Conservation (phyloP, 306 rosid genomes). For the Cucurbita pepo region DNA sequence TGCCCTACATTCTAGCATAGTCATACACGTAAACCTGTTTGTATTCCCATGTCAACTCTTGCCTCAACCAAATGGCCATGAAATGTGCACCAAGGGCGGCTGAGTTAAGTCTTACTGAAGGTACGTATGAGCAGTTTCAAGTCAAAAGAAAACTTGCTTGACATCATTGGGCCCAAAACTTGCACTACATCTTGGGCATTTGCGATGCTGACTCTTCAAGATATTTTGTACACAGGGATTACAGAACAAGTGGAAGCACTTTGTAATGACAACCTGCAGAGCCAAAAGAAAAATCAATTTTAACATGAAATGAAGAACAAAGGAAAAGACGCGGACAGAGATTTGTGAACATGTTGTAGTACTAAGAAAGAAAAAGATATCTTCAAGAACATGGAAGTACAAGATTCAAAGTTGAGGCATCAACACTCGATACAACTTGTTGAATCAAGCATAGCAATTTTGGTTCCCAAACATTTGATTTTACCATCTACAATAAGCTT, state of each 20-base stretch:
- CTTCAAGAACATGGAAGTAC: neutral
- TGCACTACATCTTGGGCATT: conserved; percentile 70
- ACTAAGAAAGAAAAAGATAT: too few species aligned
- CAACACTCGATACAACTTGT: neutral
- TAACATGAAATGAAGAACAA: neutral
- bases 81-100: conserved; percentile 2
- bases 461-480: neutral
- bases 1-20: conserved; percentile 17
- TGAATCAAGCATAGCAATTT: neutral
- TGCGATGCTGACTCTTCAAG: conserved; percentile 67
- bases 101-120: neutral
- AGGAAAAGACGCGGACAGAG: neutral
- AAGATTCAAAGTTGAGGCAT: neutral
- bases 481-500: neutral
- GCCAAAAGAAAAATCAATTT: neutral
- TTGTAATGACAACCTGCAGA: conserved; percentile 87
- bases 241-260: conserved; percentile 98
- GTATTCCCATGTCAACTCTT: conserved; percentile 17
- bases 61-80: conserved; percentile 13
- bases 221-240: conserved; percentile 61
- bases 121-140: conserved; percentile 5
- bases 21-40: conserved; percentile 22
- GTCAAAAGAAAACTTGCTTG: conserved; percentile 71
- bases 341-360: neutral
- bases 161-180: conserved; percentile 93